These are phyloP conservation scores for Candida stauntonica DNA, from an alignment of 805 yeast species.

Conservation along the genomic window DNA sequence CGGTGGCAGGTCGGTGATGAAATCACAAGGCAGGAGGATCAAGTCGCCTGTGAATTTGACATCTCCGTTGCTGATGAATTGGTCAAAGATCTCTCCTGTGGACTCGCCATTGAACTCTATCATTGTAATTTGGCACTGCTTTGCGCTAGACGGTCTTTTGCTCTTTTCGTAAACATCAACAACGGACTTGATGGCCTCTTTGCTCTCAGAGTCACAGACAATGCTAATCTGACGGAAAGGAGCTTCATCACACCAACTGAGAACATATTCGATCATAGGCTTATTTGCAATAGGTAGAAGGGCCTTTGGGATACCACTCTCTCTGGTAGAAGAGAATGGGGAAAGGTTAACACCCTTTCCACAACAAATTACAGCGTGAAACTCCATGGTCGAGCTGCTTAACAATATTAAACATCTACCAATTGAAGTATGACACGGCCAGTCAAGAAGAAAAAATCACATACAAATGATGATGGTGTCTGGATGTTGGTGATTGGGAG, in stretches of 20 bases:
- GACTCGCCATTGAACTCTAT: slow-evolving; percentile 42
- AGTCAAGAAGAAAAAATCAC: slow-evolving; percentile 1
- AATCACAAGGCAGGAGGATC: slow-evolving; percentile 90
- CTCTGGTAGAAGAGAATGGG: slow-evolving; percentile 64
- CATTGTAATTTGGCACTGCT: slow-evolving; percentile 36
- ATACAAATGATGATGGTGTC: background rate
- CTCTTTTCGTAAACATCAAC: slow-evolving; percentile 41
- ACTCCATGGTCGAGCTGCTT: slow-evolving; percentile 82
- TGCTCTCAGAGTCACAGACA: slow-evolving; percentile 47
- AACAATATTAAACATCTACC: too few relatives aligned
- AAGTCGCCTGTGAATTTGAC: slow-evolving; percentile 40
- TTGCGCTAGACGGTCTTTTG: slow-evolving; percentile 32
- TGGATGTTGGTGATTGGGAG: too few relatives aligned
- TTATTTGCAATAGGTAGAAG: slow-evolving; percentile 83
- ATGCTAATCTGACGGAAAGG: slow-evolving; percentile 68
- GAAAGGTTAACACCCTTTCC: slow-evolving; percentile 73
- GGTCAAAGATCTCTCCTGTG: slow-evolving; percentile 61
- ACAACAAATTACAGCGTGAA: slow-evolving; percentile 86
- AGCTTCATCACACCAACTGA: slow-evolving; percentile 92
- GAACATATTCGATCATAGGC: slow-evolving; percentile 81
- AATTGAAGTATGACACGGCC: background rate
- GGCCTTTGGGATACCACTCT: slow-evolving; percentile 75
- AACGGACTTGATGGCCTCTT: slow-evolving; percentile 42
- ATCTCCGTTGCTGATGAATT: slow-evolving; percentile 37
- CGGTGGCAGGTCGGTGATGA: slow-evolving; percentile 89